These are phyloP conservation scores for Bacidia gigantensis DNA, from an alignment of 495 filamentous ascomycete species.

Conservation along the genomic window DNA sequence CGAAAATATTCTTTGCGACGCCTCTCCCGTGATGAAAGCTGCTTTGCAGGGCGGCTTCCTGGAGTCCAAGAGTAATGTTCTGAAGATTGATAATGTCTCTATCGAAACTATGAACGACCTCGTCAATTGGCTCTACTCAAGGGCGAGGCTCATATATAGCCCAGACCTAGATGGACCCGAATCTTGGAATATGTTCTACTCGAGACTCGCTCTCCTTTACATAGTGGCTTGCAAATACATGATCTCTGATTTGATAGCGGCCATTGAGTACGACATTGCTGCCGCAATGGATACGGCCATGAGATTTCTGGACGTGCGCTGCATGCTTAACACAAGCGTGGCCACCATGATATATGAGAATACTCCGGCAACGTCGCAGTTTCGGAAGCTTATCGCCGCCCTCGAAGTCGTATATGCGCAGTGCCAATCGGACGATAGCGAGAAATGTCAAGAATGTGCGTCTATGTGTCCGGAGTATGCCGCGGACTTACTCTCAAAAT, in stretches of 20 bases:
- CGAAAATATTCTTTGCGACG: conserved; percentile 5
- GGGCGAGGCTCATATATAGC: neutral
- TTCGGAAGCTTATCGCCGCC: neutral
- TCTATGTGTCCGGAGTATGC: neutral
- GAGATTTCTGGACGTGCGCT: neutral
- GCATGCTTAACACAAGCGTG: neutral
- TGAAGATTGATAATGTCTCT: neutral
- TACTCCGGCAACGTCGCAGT: neutral
- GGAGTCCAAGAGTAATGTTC: neutral
- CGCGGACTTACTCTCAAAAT: neutral
- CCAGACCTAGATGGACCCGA: neutral
- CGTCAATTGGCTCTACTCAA: conserved; percentile 9
- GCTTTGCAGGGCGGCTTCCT: neutral
- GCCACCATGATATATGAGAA: neutral
- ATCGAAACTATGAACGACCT: conserved; percentile 5
- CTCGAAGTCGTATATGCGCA: neutral
- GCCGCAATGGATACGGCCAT: neutral
- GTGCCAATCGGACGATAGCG: neutral
- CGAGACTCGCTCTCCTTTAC: neutral
- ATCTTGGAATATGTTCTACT: neutral
- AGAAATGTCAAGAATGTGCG: neutral
- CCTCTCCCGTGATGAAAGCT: conserved; percentile 8
- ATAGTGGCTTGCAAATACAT: neutral
- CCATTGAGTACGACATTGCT: neutral
- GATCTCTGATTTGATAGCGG: neutral